A percentile compares a stretch with the other conserved stretches of the same genome.
Evolutionary conservation across 352 stramenopile genomes (phyloP).

Genomic region (Globisporangium viniferum): DNA sequence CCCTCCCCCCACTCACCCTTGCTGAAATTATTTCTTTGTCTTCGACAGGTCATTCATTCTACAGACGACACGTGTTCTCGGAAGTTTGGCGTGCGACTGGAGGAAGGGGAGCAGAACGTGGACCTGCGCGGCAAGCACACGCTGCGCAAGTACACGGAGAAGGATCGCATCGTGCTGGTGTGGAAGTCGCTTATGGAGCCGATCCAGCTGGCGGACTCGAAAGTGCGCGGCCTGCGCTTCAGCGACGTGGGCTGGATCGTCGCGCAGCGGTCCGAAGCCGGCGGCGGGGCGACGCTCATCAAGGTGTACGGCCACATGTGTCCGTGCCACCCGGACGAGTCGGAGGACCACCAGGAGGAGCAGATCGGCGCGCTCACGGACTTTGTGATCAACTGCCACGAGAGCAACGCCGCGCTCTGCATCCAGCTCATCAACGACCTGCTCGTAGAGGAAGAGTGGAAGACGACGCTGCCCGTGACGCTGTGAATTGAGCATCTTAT

Average conservation of each 20-base stretch:
- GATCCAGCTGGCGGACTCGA: constrained; percentile 28
- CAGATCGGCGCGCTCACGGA: constrained; percentile 34
- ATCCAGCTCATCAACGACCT: constrained; percentile 30
- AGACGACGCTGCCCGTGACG: constrained; percentile 16
- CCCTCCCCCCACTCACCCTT: neutral
- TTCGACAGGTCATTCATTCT: neutral
- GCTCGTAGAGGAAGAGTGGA: constrained; percentile 47
- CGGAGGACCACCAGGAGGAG: constrained; percentile 28
- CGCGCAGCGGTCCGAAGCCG: constrained; percentile 3
- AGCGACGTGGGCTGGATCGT: constrained; percentile 33
- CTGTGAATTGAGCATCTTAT: neutral
- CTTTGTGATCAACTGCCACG: constrained; percentile 36
- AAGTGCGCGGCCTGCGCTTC: constrained; percentile 29
- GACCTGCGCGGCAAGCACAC: constrained; percentile 44
- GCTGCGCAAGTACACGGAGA: constrained; percentile 33
- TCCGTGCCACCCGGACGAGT: constrained; percentile 8
- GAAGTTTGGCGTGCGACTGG: constrained; percentile 10
- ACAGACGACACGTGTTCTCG: constrained; percentile 8
- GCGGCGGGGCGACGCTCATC: constrained; percentile 6
- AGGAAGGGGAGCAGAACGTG: constrained; percentile 19
- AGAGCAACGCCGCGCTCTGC: constrained; percentile 26
- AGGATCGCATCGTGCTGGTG: constrained; percentile 32
- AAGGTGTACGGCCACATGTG: constrained; percentile 13
- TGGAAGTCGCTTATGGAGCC: constrained; percentile 48
- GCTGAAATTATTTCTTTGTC: too few species aligned